Evolutionary conservation across 1,284 basidiomycete species (phyloP).

Genomic region (Sphaerobolus stellatus): DNA sequence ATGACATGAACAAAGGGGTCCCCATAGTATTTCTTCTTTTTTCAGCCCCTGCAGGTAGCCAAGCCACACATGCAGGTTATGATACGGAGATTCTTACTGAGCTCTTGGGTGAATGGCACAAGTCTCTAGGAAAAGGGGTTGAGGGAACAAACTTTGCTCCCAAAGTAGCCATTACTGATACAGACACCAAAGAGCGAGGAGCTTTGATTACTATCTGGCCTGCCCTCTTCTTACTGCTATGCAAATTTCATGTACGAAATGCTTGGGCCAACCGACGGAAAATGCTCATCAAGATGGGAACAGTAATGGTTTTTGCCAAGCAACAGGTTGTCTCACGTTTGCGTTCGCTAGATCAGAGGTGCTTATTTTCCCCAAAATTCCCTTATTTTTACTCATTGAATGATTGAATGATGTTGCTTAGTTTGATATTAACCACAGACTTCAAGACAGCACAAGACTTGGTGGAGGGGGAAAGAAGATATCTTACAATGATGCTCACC

Average conservation of each 20-base stretch:
- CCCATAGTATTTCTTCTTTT: constrained; percentile 38
- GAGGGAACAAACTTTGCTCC: constrained; percentile 21
- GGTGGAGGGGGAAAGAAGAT: constrained; percentile 5
- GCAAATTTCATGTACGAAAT: constrained; percentile 37
- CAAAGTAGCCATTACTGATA: constrained; percentile 36
- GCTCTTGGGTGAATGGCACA: constrained; percentile 28
- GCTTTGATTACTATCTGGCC: constrained; percentile 32
- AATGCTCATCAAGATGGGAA: background rate
- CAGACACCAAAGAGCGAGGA: constrained; percentile 33
- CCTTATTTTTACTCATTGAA: background rate
- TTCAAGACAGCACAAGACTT: constrained; percentile 3
- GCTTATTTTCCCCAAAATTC: background rate
- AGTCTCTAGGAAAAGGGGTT: constrained; percentile 11
- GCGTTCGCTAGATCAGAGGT: background rate
- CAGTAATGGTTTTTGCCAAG: background rate
- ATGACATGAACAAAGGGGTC: constrained; percentile 28
- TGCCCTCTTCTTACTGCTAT: constrained; percentile 33
- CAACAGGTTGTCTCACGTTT: constrained; percentile 1
- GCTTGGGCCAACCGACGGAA: constrained; percentile 36
- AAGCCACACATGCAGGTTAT: constrained; percentile 34
- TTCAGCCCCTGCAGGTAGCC: constrained; percentile 33
- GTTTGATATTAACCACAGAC: background rate
- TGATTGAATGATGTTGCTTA: background rate
- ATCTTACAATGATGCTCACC: no score
- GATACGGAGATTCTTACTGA: constrained; percentile 30